Percentiles rank a stretch among this genome's conserved stretches.
Evolutionary conservation across 306 rosid species (phyloP).

Genomic region (Acmispon strigosus): DNA sequence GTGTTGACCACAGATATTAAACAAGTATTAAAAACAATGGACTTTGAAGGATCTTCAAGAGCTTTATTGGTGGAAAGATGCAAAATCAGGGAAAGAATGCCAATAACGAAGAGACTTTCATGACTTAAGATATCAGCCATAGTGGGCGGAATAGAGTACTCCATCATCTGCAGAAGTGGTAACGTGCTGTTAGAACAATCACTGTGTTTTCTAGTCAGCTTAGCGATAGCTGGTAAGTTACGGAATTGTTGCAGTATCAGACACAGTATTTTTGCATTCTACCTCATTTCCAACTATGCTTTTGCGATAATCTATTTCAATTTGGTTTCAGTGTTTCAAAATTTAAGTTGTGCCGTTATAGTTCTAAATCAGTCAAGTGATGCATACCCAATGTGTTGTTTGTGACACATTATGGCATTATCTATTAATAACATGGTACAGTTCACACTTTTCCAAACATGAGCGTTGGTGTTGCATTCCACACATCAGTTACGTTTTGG

Average conservation of each 20-base stretch:
- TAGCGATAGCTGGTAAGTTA: background rate
- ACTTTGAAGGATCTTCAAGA: constrained; percentile 69
- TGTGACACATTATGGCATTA: background rate
- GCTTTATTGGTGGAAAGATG: constrained; percentile 57
- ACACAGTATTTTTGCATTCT: constrained; percentile 17
- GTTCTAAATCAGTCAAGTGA: constrained; percentile 4
- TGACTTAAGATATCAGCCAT: constrained; percentile 38
- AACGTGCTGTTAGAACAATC: constrained; percentile 25
- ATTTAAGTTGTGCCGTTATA: background rate
- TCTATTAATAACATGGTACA: background rate
- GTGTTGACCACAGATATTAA: constrained; percentile 44
- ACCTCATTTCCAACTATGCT: background rate
- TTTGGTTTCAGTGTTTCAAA: background rate
- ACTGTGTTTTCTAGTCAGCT: background rate
- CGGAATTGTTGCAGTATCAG: background rate
- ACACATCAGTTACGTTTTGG: background rate
- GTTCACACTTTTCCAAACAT: background rate
- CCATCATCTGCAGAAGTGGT: constrained; percentile 50
- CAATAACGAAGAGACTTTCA: constrained; percentile 50
- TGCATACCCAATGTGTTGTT: background rate
- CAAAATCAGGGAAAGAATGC: constrained; percentile 65
- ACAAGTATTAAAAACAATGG: constrained; percentile 51
- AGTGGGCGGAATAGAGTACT: constrained; percentile 34
- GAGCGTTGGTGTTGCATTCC: background rate
- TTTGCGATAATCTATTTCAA: background rate